Evolutionary conservation across 352 stramenopile genomes (phyloP), one percentile per base, ranked within the genome.

Genomic region (Blastocystis sp.): DNA sequence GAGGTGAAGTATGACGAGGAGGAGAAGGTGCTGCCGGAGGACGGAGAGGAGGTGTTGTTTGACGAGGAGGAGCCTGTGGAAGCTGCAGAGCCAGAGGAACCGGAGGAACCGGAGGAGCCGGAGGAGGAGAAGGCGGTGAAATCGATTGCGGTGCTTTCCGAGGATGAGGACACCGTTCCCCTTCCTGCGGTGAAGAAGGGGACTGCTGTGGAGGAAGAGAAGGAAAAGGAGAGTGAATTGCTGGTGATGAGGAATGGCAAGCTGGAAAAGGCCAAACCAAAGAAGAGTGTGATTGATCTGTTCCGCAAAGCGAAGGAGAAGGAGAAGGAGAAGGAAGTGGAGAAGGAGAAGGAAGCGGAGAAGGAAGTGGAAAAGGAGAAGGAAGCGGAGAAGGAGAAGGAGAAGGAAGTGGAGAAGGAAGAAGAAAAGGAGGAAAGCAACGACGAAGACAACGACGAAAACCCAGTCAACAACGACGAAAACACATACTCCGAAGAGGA

Each of bases 391-490:
- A 45, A 48, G 19, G 19, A 38, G 0, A 38, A 76, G 65, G 38
- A 11, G 63, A 28, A 70, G 11, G n/a, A n/a, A 63, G 59, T n/a
- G n/a, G n/a, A n/a, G 65, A 34, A 42, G 10, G 24, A 45, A 48
- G 19, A n/a, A 7, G 19, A 38, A 48, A 40, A 45, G 6, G 28
- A 45, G 7, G 21, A n/a, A 48, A 17, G 28, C 7, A 24, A 84
- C 40, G 74, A 84, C n/a, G 66, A 84, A n/a, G 74, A 84, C 42
- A 59, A 84, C 40, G 69, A 43, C 2, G 74, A 84, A 45, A 57
- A 57, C 48, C 48, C 14, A 7, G 48, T 57, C 48, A 57, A 57
- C 48, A 57, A 57, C 48, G 48, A 57, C 48, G 48, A 57, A 14
- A 57, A 57, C 48, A 57, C 48, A 7, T 57, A 57, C 48, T 57